Evolutionary conservation across 2,329 filamentous ascomycete genomes (phyloP), one percentile per base, ranked within the genome.

Genomic region (Penicillium sp.): DNA sequence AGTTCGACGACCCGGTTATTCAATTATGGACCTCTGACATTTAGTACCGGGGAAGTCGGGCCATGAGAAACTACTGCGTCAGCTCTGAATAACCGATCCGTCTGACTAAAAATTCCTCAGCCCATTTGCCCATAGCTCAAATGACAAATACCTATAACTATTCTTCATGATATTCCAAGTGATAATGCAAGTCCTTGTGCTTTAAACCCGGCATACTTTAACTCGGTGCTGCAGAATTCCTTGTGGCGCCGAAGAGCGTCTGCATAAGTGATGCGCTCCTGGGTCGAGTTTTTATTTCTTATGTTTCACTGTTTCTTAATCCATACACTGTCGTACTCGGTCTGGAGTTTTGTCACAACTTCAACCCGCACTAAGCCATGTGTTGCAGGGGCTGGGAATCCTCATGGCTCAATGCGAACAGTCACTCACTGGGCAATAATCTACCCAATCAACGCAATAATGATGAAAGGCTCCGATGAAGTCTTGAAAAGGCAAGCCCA

Each of bases 41-140:
- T 23, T 56, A 41, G 47, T 17, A 51, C 46, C 57, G 42, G 55
- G 45, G 49, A 47, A 54, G 23, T 47, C 58, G 53, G 57, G 33
- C 19, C 29, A 50, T n/a, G 33, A n/a, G 45, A 21, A 33, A 41
- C 38, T 55, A 50, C 27, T 48, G 33, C 31, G 38, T 48, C 33
- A 38, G 42, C 31, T 38, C 41, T 5, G 25, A 19, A 43, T 23
- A 47, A 23, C 12, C 40, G 15, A 52, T 17, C 10, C n/a, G 19
- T 4, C 37, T 35, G 37, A 33, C 27, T 37, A 12, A 19, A 9
- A 27, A 29, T 29, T 6, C 19, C 5, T 48, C 23, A 6, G 10
- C 5, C 29, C 23, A 19, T n/a, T 13, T 35, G 3, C 3, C 29
- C 7, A 25, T 21, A 7, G 21, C 4, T 10, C 21, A 25, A 17